Evolutionary conservation across 2,329 filamentous ascomycete species (phyloP).

Genomic region (Graphium sp.): DNA sequence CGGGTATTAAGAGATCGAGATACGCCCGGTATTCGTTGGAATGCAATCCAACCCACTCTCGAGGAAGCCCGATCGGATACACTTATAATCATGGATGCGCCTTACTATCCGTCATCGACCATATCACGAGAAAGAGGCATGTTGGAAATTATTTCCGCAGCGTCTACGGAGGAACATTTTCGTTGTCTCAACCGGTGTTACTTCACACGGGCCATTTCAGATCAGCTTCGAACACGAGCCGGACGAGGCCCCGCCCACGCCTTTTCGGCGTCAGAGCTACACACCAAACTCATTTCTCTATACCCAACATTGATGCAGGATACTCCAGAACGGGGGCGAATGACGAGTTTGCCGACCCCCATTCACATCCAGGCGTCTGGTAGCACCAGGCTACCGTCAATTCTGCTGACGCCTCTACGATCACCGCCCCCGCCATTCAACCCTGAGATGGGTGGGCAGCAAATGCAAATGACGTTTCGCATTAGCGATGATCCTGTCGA

Average conservation of each 20-base stretch:
- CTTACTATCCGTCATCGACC: constrained; percentile 36
- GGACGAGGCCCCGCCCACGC: constrained; percentile 22
- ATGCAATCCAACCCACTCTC: constrained; percentile 34
- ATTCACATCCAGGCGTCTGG: constrained; percentile 38
- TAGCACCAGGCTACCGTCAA: constrained; percentile 34
- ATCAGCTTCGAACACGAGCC: constrained; percentile 29
- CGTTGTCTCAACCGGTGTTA: constrained; percentile 27
- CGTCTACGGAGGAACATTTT: constrained; percentile 33
- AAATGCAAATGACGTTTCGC: constrained; percentile 31
- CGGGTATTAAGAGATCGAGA: constrained; percentile 22
- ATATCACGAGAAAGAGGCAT: constrained; percentile 34
- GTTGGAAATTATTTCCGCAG: constrained; percentile 38
- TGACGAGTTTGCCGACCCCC: constrained; percentile 33
- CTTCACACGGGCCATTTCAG: constrained; percentile 32
- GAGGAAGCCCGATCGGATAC: constrained; percentile 39
- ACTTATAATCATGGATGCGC: constrained; percentile 40
- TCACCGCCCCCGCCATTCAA: constrained; percentile 20
- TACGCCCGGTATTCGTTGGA: constrained; percentile 34
- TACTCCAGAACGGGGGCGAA: constrained; percentile 25
- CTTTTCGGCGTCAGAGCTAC: constrained; percentile 34
- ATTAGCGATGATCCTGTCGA: constrained; percentile 33
- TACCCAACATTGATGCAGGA: constrained; percentile 36
- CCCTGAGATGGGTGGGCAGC: constrained; percentile 24
- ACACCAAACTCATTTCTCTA: constrained; percentile 31
- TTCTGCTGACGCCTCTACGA: constrained; percentile 33